phyloP scores from a whole-genome alignment of 2,329 filamentous ascomycete genomes.

The Mollisiaceae sp. region DNA sequence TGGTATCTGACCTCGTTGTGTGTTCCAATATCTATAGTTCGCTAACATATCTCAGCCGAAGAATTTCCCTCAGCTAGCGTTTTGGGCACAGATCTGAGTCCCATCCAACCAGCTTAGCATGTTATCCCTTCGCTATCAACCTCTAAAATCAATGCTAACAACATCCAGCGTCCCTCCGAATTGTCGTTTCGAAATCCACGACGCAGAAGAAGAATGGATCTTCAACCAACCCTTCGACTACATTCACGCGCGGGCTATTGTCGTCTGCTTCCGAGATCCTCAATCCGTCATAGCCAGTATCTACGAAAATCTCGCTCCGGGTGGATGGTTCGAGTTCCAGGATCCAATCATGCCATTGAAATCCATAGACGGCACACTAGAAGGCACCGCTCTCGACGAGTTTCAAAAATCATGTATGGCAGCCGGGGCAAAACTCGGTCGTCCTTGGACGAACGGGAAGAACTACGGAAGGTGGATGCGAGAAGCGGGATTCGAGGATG shows the following conservation, averaged over 20 bases:
- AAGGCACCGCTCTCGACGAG: neutral
- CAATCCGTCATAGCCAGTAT: slow-evolving; percentile 2
- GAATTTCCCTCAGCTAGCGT: slow-evolving; percentile 22
- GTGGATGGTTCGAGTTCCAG: slow-evolving; percentile 15
- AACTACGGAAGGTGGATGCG: slow-evolving; percentile 12
- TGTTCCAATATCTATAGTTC: neutral
- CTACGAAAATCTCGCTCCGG: slow-evolving; percentile 10
- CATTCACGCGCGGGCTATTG: slow-evolving; percentile 20
- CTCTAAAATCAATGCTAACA: neutral
- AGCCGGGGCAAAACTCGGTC: neutral
- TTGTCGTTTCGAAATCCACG: slow-evolving; percentile 20
- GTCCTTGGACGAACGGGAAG: slow-evolving; percentile 3
- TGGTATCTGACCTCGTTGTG: slow-evolving; percentile 14
- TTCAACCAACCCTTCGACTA: slow-evolving; percentile 22
- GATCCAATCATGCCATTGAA: slow-evolving; percentile 6
- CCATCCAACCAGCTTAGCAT: slow-evolving; percentile 17
- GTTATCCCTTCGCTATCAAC: neutral
- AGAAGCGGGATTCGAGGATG: slow-evolving; percentile 16
- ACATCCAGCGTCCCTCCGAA: slow-evolving; percentile 17
- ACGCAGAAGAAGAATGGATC: slow-evolving; percentile 23
- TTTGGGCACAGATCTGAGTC: slow-evolving; percentile 18
- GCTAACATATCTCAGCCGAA: neutral
- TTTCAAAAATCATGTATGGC: slow-evolving; percentile 12
- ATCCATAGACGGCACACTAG: slow-evolving; percentile 2
- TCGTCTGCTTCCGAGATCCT: slow-evolving; percentile 22